These are phyloP conservation scores for Puccinia brachypodii DNA, from an alignment of 1,284 basidiomycete genomes.

Conservation along the genomic window DNA sequence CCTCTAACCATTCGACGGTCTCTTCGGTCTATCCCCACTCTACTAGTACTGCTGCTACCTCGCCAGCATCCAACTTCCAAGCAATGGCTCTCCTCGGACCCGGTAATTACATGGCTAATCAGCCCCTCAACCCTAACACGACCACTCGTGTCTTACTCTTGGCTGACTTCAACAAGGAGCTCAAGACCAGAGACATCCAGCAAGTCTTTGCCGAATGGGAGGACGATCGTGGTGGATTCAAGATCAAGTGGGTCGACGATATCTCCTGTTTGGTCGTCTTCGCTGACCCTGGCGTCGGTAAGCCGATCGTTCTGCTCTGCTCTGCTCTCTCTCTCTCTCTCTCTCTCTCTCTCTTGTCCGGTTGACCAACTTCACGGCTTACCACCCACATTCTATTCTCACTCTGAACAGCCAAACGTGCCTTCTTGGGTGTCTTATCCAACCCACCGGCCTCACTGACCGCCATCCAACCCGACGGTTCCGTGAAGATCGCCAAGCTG, in stretches of 20 bases:
- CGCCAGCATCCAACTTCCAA: constrained; percentile 35
- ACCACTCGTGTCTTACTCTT: constrained; percentile 92
- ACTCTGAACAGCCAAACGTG: constrained; percentile 73
- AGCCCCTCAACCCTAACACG: constrained; percentile 67
- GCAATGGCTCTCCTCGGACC: constrained; percentile 7
- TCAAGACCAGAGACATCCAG: constrained; percentile 97
- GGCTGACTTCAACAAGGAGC: constrained; percentile 84
- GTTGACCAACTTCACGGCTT: neutral
- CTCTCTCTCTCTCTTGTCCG: constrained; percentile 24
- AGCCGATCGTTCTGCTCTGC: constrained; percentile 51
- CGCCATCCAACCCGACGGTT: constrained; percentile 61
- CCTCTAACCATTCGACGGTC: constrained; percentile 28
- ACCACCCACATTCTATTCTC: constrained; percentile 36
- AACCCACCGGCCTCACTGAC: constrained; percentile 74
- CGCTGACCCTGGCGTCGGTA: constrained; percentile 63
- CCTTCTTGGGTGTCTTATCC: constrained; percentile 83
- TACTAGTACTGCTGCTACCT: constrained; percentile 42
- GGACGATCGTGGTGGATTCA: constrained; percentile 80
- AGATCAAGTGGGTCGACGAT: constrained; percentile 99
- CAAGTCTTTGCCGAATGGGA: constrained; percentile 87
- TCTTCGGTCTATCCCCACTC: constrained; percentile 40
- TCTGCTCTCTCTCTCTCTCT: constrained; percentile 8
- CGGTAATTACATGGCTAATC: neutral
- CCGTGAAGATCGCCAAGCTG: constrained; percentile 63
- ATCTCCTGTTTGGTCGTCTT: constrained; percentile 94